These are phyloP conservation scores for Grammothele lineata DNA, from an alignment of 768 basidiomycete species.

Conservation along the genomic window DNA sequence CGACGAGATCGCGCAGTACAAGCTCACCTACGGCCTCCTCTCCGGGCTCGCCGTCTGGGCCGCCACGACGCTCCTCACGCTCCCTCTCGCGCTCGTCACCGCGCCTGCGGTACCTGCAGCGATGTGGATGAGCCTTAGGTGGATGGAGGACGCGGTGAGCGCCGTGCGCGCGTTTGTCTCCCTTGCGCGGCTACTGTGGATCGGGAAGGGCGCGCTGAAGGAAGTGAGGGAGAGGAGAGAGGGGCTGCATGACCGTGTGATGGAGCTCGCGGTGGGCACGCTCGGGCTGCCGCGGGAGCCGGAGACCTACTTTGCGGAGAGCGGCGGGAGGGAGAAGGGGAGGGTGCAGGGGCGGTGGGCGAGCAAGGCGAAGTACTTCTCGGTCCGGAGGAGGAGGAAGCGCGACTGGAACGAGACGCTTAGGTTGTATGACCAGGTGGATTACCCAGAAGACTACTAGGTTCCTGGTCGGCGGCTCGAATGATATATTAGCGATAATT, in stretches of 20 bases:
- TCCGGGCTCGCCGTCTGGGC: slow-evolving; percentile 71
- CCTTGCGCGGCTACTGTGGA: slow-evolving; percentile 55
- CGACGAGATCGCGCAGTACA: slow-evolving; percentile 90
- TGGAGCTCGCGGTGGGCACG: slow-evolving; percentile 53
- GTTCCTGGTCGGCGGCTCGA: background rate
- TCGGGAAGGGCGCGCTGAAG: slow-evolving; percentile 55
- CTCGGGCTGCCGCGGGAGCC: slow-evolving; percentile 67
- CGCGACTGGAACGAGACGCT: slow-evolving; percentile 89
- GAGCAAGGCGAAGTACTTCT: slow-evolving; percentile 72
- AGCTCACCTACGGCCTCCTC: slow-evolving; percentile 76
- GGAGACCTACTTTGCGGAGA: slow-evolving; percentile 56
- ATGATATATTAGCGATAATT: background rate
- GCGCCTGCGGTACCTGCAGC: slow-evolving; percentile 57
- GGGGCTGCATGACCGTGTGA: slow-evolving; percentile 60
- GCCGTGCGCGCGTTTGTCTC: slow-evolving; percentile 71
- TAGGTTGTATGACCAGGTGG: slow-evolving; percentile 75
- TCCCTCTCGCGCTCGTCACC: slow-evolving; percentile 58
- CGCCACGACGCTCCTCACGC: slow-evolving; percentile 47
- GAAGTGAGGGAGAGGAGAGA: slow-evolving; percentile 49
- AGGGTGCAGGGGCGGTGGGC: slow-evolving; percentile 66
- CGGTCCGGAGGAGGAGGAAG: slow-evolving; percentile 71
- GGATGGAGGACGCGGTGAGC: slow-evolving; percentile 81
- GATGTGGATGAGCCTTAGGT: slow-evolving; percentile 90
- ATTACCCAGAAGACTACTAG: slow-evolving; percentile 58
- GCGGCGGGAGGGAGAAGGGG: slow-evolving; percentile 67